phyloP scores from a whole-genome alignment of 768 basidiomycete species.

The Pholiota conissans region DNA sequence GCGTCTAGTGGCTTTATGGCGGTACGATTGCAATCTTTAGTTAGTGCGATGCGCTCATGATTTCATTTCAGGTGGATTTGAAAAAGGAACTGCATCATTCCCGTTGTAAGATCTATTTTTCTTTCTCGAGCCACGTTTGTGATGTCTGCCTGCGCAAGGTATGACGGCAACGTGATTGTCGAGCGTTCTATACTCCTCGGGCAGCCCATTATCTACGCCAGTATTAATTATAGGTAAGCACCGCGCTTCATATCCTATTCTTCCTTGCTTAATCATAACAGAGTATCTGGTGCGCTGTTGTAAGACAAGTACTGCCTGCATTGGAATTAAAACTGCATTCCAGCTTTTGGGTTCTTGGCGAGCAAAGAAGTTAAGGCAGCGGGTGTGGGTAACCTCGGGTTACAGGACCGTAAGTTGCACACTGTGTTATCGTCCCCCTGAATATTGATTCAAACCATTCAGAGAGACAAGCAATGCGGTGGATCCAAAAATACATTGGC shows the following conservation, averaged over 20 bases:
- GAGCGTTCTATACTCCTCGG: conserved; percentile 38
- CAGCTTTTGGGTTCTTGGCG: conserved; percentile 21
- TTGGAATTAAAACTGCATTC: conserved; percentile 25
- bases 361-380: conserved; percentile 21
- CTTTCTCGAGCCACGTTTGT: neutral
- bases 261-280: neutral
- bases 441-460: too few species aligned
- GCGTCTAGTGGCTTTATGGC: conserved; percentile 49
- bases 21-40: conserved; percentile 19
- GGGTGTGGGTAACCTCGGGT: conserved; percentile 43
- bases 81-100: conserved; percentile 8
- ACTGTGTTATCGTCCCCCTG: neutral
- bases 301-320: neutral
- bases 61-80: neutral
- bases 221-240: conserved; percentile 45
- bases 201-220: conserved; percentile 47
- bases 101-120: conserved; percentile 12
- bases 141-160: conserved; percentile 25
- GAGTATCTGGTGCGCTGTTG: conserved; percentile 11
- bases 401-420: conserved; percentile 55
- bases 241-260: neutral
- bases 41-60: neutral
- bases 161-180: conserved; percentile 43
- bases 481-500: conserved; percentile 66
- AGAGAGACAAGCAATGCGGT: conserved; percentile 62